Conservation (phyloP, 2,329 filamentous ascomycete species). For the Cercospora berteroae region DNA sequence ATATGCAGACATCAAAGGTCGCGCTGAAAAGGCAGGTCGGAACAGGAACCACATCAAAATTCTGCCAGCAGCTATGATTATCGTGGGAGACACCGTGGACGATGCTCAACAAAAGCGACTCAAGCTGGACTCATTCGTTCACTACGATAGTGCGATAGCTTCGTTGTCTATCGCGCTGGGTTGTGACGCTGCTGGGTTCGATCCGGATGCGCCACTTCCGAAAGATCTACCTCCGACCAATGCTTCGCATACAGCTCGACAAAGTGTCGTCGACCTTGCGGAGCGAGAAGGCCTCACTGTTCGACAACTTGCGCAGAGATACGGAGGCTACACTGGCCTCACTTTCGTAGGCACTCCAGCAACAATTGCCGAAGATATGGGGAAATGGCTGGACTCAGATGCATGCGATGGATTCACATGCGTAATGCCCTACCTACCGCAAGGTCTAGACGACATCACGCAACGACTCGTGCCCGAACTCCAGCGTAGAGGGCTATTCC, state of each 20-base stretch:
- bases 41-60: constrained; percentile 28
- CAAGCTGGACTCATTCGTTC: constrained; percentile 27
- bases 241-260: constrained; percentile 25
- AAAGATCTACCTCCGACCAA: constrained; percentile 29
- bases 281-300: constrained; percentile 28
- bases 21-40: constrained; percentile 25
- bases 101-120: constrained; percentile 29
- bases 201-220: constrained; percentile 28
- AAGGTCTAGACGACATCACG: constrained; percentile 30
- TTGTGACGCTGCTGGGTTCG: constrained; percentile 26
- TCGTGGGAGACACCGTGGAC: constrained; percentile 27
- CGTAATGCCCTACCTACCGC: constrained; percentile 28
- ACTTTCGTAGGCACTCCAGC: constrained; percentile 27
- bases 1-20: constrained; percentile 29
- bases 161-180: constrained; percentile 27
- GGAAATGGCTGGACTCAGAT: constrained; percentile 25
- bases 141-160: constrained; percentile 30
- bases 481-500: constrained; percentile 27
- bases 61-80: constrained; percentile 31
- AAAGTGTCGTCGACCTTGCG: constrained; percentile 25
- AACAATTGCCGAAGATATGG: constrained; percentile 29
- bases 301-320: constrained; percentile 28
- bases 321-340: constrained; percentile 28
- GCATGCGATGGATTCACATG: constrained; percentile 31
- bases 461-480: constrained; percentile 27